Conservation (phyloP, 306 rosid species). For the Sphenostylis stenocarpa region DNA sequence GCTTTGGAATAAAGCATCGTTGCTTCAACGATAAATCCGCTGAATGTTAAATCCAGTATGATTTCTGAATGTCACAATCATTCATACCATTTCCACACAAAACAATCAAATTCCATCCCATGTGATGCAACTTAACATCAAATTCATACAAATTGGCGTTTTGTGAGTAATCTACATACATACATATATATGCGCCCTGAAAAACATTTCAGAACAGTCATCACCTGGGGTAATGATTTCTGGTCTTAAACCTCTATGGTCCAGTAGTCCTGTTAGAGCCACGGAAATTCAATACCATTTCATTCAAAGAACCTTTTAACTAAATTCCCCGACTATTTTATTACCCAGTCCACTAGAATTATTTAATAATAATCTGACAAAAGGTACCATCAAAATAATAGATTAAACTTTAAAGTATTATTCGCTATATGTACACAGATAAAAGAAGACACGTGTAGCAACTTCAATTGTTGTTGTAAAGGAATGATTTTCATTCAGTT, state of each 20-base stretch:
- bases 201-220: not conserved
- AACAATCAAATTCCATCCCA: too few relatives aligned
- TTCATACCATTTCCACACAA: too few relatives aligned
- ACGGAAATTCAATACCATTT: not conserved
- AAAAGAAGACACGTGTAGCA: slow-evolving; percentile 10
- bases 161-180: not conserved
- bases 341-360: not conserved
- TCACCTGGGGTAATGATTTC: not conserved
- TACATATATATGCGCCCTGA: not conserved
- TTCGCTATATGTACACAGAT: not conserved
- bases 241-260: too few relatives aligned
- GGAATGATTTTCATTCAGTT: slow-evolving; percentile 40
- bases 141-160: too few relatives aligned
- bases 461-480: not conserved
- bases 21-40: too few relatives aligned
- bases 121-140: too few relatives aligned
- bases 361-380: not conserved
- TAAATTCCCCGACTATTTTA: too few relatives aligned
- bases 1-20: too few relatives aligned
- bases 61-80: too few relatives aligned
- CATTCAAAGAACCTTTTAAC: not conserved
- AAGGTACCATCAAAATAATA: not conserved
- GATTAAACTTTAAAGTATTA: not conserved
- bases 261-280: not conserved
- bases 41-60: too few relatives aligned